Percentiles rank a stretch among this genome's conserved stretches.
phyloP scores from a whole-genome alignment of 371 early-diverging fungal genomes.

The Mucor lusitanicus region DNA sequence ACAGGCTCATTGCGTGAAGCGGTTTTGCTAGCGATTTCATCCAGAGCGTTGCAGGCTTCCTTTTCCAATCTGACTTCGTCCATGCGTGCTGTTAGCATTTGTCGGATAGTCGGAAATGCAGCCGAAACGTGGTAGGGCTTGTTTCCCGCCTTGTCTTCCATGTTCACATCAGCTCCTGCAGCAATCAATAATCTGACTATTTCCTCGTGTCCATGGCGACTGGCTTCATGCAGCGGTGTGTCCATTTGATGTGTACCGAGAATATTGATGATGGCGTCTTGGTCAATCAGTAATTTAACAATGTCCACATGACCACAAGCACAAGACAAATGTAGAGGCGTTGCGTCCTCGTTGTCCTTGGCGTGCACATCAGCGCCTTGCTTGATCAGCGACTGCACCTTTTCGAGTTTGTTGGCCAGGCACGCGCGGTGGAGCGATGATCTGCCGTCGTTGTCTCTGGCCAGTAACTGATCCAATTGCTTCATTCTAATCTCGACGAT shows the following conservation, averaged over 20 bases:
- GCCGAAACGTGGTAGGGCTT: constrained; percentile 60
- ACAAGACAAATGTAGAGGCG: constrained; percentile 83
- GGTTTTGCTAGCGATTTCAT: constrained; percentile 37
- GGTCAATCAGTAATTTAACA: constrained; percentile 66
- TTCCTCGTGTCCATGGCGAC: constrained; percentile 56
- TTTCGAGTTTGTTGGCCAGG: constrained; percentile 13
- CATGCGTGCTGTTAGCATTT: constrained; percentile 39
- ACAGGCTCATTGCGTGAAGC: constrained; percentile 33
- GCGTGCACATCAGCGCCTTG: constrained; percentile 81
- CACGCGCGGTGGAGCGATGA: constrained; percentile 40
- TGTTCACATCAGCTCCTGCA: constrained; percentile 65
- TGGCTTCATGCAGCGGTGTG: constrained; percentile 82
- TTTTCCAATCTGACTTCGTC: constrained; percentile 47
- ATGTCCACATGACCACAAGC: constrained; percentile 63
- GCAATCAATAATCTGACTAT: constrained; percentile 62
- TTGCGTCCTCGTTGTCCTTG: constrained; percentile 68
- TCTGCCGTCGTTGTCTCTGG: constrained; percentile 30
- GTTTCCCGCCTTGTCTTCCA: constrained; percentile 54
- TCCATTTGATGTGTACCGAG: constrained; percentile 50
- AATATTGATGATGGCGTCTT: constrained; percentile 70
- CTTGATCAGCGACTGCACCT: constrained; percentile 12
- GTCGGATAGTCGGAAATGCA: constrained; percentile 34
- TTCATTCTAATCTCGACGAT: constrained; percentile 34
- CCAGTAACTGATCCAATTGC: constrained; percentile 35
- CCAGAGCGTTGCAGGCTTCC: constrained; percentile 29